Evolutionary conservation across 805 yeast species (phyloP), one percentile per base, ranked within the genome.

Genomic region (Candida fluviatilis): DNA sequence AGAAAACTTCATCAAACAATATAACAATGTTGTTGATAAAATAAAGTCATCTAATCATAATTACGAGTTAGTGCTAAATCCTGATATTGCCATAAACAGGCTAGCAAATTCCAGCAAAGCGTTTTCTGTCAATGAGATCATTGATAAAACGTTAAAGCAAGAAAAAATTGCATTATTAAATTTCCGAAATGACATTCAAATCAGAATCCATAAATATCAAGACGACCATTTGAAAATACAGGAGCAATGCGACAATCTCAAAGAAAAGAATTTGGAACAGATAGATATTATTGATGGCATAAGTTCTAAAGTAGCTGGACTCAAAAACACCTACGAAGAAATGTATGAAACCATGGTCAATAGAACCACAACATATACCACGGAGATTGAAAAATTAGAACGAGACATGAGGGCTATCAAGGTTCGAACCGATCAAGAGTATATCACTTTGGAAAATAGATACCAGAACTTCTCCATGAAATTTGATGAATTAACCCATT

Each of bases 371-470:
- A 60, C 75, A 28, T 74, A 78, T 40, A 73, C 76, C 37, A 73
- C 80, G n/a, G 84, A 83, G 52, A 72, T 80, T 36, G 90, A 82
- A 54, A 73, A 74, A 51, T 57, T 79, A 38, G 84, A 80, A 45
- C 67, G 76, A 26, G 84, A 80, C 40, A 57, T 82, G 35, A 73
- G 73, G 35, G 49, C 65, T 10, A 64, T 75, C 54, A 70, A 73
- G 41, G 64, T 67, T 15, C 62, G 66, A 28, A 66, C 75, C 11
- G 71, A 74, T 41, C 77, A 75, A 41, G 77, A 73, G 33, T 57
- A 71, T 36, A 58, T 74, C 4, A 75, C 74, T 46, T 58, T 78
- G 33, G 66, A 70, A 38, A 62, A 64, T 32, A 53, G 57, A 33
- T 73, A 71, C 43, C 75, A 77, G 49, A 69, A 75, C 16, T 65